Evolutionary conservation across 106 monocot species (phyloP).

Genomic region (Allium cepa): DNA sequence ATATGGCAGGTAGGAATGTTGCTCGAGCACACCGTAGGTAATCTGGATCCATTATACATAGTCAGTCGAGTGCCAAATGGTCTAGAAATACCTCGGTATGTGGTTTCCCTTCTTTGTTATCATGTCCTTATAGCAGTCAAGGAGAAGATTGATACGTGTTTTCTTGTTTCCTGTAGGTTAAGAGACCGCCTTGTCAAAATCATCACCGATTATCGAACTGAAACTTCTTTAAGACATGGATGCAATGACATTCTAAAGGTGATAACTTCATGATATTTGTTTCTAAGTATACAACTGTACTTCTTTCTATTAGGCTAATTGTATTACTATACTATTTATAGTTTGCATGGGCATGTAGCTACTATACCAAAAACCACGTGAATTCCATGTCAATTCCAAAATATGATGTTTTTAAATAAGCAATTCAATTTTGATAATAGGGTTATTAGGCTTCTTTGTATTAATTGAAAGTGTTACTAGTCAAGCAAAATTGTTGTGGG

Average conservation of each 20-base stretch:
- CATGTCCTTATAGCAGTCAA: slow-evolving; percentile 1
- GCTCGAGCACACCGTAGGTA: slow-evolving; percentile 94
- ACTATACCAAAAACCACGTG: too few relatives aligned
- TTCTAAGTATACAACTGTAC: too few relatives aligned
- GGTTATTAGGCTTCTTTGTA: too few relatives aligned
- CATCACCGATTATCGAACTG: slow-evolving; percentile 91
- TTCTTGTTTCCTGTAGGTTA: slow-evolving; percentile 39
- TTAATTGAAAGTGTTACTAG: too few relatives aligned
- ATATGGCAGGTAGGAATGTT: slow-evolving; percentile 78
- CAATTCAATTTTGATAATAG: too few relatives aligned
- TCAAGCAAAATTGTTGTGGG: too few relatives aligned
- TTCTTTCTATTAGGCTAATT: too few relatives aligned
- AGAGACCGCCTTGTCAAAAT: slow-evolving; percentile 96
- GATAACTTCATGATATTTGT: not conserved
- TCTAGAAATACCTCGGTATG: slow-evolving; percentile 73
- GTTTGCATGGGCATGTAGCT: too few relatives aligned
- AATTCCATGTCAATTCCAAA: too few relatives aligned
- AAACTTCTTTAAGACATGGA: slow-evolving; percentile 90
- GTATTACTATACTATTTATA: too few relatives aligned
- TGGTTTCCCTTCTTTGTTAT: not conserved
- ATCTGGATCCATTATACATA: slow-evolving; percentile 94
- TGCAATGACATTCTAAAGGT: slow-evolving; percentile 99
- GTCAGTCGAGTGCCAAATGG: slow-evolving; percentile 86
- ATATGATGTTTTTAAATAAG: too few relatives aligned
- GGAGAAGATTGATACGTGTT: not conserved